These are phyloP conservation scores for Coffea canephora DNA, from an alignment of 257 asterid species.

Conservation along the genomic window DNA sequence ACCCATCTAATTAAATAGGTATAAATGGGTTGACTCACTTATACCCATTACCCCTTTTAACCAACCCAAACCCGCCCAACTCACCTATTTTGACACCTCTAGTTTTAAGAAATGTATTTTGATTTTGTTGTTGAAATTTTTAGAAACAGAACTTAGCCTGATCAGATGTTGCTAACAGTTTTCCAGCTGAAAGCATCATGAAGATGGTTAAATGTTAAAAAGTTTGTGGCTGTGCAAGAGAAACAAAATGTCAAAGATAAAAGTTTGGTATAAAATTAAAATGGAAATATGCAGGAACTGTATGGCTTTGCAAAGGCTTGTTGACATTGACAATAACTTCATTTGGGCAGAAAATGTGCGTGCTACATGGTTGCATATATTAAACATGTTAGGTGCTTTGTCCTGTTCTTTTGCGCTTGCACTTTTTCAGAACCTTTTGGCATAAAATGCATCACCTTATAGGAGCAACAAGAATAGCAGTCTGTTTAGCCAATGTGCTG, in stretches of 20 bases:
- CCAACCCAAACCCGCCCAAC: too few species aligned
- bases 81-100: too few species aligned
- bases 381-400: background rate
- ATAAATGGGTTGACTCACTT: too few species aligned
- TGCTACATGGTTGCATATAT: too few species aligned
- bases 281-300: too few species aligned
- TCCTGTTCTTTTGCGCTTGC: background rate
- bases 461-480: background rate
- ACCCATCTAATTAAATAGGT: too few species aligned
- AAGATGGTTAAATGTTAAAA: background rate
- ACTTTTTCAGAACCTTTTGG: background rate
- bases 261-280: background rate
- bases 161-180: background rate
- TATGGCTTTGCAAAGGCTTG: too few species aligned
- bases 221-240: background rate
- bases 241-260: background rate
- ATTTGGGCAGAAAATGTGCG: background rate
- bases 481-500: background rate
- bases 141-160: background rate
- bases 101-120: background rate
- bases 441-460: background rate
- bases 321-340: background rate
- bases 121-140: background rate
- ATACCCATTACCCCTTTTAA: too few species aligned
- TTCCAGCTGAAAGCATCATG: background rate